These are phyloP conservation scores for Lithocarpus polystachyus DNA, from an alignment of 306 rosid genomes.

Conservation along the genomic window DNA sequence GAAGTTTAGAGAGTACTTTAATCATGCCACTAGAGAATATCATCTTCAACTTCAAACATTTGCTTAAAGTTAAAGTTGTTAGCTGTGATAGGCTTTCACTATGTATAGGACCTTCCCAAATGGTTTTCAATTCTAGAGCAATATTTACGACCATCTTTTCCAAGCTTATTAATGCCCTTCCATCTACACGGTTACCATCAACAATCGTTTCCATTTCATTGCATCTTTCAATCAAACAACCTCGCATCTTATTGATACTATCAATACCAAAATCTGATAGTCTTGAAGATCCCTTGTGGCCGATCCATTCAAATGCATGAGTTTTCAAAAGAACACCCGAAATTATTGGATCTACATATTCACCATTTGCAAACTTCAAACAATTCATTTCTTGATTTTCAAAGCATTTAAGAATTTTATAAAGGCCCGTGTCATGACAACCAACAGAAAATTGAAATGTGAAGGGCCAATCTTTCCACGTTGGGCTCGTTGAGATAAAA, in stretches of 20 bases:
- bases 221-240: constrained; percentile 18
- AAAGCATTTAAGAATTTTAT: constrained; percentile 21
- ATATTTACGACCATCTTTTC: constrained; percentile 15
- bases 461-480: not conserved
- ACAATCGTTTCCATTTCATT: not conserved
- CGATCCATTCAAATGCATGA: constrained; percentile 28
- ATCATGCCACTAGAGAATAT: constrained; percentile 14
- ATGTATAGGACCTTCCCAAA: constrained; percentile 10
- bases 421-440: not conserved
- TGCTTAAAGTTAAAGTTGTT: constrained; percentile 10
- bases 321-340: constrained; percentile 3
- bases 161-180: constrained; percentile 6
- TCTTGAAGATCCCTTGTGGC: not conserved
- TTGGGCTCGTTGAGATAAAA: constrained; percentile 10
- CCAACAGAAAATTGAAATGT: too few species aligned
- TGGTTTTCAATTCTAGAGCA: not conserved
- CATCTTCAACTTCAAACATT: constrained; percentile 4
- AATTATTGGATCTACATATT: not conserved
- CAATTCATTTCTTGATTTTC: constrained; percentile 16
- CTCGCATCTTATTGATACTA: constrained; percentile 8
- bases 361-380: constrained; percentile 20
- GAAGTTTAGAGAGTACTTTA: constrained; percentile 6
- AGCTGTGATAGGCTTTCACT: constrained; percentile 17
- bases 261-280: constrained; percentile 7
- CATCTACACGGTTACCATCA: not conserved